Evolutionary conservation across 306 rosid species (phyloP).

Genomic region (Corylus avellana): DNA sequence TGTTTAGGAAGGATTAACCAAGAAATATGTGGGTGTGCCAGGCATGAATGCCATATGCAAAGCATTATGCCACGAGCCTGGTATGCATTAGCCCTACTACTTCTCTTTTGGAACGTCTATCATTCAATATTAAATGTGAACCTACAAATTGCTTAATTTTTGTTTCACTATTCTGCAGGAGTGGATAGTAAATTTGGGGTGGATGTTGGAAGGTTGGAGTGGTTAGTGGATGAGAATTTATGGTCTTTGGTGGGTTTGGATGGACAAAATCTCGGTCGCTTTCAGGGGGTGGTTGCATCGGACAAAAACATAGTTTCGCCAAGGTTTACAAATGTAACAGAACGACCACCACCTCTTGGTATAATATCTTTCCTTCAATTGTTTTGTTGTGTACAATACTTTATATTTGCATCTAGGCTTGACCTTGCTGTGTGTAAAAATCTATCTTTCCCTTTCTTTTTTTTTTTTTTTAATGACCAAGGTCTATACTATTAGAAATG

Average conservation of each 20-base stretch:
- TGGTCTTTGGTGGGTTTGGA: slow-evolving; percentile 72
- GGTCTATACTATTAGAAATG: neutral
- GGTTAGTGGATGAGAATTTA: slow-evolving; percentile 65
- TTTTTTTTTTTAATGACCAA: neutral
- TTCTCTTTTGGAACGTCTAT: neutral
- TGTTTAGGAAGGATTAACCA: slow-evolving; percentile 64
- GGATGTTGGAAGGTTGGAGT: slow-evolving; percentile 65
- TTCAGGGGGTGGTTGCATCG: slow-evolving; percentile 79
- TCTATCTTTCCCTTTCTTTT: neutral
- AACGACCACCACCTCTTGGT: slow-evolving; percentile 78
- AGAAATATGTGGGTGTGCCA: slow-evolving; percentile 87
- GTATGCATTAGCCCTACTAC: slow-evolving; percentile 41
- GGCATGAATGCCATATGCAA: slow-evolving; percentile 94
- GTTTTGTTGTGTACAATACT: neutral
- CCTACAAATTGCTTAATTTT: slow-evolving; percentile 14
- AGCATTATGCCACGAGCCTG: slow-evolving; percentile 73
- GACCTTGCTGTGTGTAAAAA: neutral
- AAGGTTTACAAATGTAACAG: slow-evolving; percentile 59
- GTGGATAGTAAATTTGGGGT: slow-evolving; percentile 80
- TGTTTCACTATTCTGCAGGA: slow-evolving; percentile 41
- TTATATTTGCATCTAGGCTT: neutral
- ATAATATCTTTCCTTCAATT: slow-evolving; percentile 30
- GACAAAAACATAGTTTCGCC: slow-evolving; percentile 79
- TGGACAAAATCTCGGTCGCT: slow-evolving; percentile 76
- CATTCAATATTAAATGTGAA: slow-evolving; percentile 27